Conservation (phyloP, 2,329 filamentous ascomycete genomes). For the Penicillium hordei region DNA sequence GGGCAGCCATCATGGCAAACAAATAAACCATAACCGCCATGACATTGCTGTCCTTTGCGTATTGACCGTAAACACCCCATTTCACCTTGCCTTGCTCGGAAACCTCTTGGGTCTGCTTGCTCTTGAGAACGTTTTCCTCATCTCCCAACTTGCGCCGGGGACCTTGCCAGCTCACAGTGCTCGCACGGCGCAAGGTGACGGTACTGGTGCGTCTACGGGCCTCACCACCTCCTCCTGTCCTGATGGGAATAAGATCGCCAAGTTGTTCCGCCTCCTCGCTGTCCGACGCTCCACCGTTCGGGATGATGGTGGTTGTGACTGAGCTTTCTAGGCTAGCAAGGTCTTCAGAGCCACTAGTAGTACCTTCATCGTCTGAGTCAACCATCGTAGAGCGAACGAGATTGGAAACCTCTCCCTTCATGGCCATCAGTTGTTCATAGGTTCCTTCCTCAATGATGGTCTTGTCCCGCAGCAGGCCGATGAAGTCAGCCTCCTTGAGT, state of each 20-base stretch:
- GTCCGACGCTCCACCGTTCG: constrained; percentile 55
- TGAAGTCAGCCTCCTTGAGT: constrained; percentile 82
- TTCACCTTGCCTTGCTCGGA: constrained; percentile 96
- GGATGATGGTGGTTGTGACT: constrained; percentile 54
- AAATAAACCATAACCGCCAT: constrained; percentile 80
- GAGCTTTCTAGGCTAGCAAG: constrained; percentile 70
- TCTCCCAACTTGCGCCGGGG: constrained; percentile 80
- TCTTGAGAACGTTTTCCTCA: constrained; percentile 71
- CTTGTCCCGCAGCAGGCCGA: constrained; percentile 79
- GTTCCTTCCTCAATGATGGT: constrained; percentile 84
- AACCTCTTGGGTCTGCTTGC: constrained; percentile 82
- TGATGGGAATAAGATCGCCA: constrained; percentile 75
- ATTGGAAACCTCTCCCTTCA: constrained; percentile 86
- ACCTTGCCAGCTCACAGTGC: constrained; percentile 84
- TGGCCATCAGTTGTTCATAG: constrained; percentile 85
- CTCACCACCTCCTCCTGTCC: constrained; percentile 58
- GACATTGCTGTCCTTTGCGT: constrained; percentile 91
- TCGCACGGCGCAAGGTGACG: constrained; percentile 82
- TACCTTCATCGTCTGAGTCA: constrained; percentile 44
- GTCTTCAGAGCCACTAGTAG: constrained; percentile 57
- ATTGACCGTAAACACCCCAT: constrained; percentile 91
- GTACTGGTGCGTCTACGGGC: constrained; percentile 66
- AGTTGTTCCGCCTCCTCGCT: constrained; percentile 67
- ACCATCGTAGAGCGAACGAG: constrained; percentile 72
- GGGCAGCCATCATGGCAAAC: constrained; percentile 71